Evolutionary conservation across 345 rosid genomes (phyloP).

Genomic region (Fremontodendron californicum): DNA sequence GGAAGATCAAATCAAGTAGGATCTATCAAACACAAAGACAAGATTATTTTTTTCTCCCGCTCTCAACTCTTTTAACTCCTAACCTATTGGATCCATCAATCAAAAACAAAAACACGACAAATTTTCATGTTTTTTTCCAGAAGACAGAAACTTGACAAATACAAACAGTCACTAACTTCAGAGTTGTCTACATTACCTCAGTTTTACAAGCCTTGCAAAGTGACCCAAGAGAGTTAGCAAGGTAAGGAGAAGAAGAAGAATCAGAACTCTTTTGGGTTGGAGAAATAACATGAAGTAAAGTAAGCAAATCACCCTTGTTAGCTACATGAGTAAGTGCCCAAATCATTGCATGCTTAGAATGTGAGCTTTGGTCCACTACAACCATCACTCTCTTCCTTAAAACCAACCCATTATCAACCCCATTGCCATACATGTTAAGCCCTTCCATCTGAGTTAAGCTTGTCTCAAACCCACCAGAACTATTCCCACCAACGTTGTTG

Average conservation of each 20-base stretch:
- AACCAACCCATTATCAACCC: conserved; percentile 30
- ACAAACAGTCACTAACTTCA: neutral
- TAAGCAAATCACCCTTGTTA: conserved; percentile 61
- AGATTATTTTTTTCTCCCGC: neutral
- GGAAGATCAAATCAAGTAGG: conserved; percentile 10
- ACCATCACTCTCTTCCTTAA: conserved; percentile 89
- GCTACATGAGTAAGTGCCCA: conserved; percentile 93
- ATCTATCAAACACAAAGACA: conserved; percentile 25
- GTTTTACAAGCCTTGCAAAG: conserved; percentile 90
- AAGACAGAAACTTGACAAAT: neutral
- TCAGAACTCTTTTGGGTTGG: conserved; percentile 23
- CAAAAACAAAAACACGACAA: neutral
- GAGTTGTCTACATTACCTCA: conserved; percentile 44
- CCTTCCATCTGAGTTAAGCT: conserved; percentile 53
- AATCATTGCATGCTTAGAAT: conserved; percentile 92
- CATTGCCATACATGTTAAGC: conserved; percentile 25
- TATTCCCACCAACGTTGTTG: conserved; percentile 15
- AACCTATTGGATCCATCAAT: neutral
- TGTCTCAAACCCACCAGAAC: conserved; percentile 20
- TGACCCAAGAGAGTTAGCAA: conserved; percentile 74
- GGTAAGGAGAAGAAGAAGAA: conserved; percentile 24
- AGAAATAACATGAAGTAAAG: conserved; percentile 65
- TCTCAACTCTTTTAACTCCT: neutral
- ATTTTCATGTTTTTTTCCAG: neutral
- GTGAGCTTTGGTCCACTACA: conserved; percentile 68